Evolutionary conservation across 768 basidiomycete species (phyloP), one percentile per base, ranked within the genome.

Genomic region (Termitomyces sp.): DNA sequence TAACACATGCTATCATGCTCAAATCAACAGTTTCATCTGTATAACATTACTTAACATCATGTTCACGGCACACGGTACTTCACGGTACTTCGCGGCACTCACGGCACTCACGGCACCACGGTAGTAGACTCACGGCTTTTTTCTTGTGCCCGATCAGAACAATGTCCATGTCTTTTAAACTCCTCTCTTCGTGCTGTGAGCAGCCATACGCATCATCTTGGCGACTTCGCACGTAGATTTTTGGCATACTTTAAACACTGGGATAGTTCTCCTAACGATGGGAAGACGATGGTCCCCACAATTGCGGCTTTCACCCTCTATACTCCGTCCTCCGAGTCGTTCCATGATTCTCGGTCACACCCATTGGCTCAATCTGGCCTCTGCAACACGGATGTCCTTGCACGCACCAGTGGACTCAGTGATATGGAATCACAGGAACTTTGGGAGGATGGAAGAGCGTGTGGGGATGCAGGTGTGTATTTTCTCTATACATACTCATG

Each of bases 251-350:
- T 60, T 3, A 54, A 23, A 18, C 59, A 60, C 7, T 60, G 55
- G 55, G 44, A 60, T 12, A 40, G 49, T 20, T 46, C 55, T 15
- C 49, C 52, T 16, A 22, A 18, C 16, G 38, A 9, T 60, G 59
- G 59, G 55, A 56, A 43, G 52, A 54, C 15, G 59, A 60, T 32
- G 59, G 55, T n/a, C 16, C 52, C 59, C 3, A 56, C 53, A 13
- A 54, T 60, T 41, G 48, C n/a, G n/a, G n/a, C 59, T 12, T 56
- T 60, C n/a, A 56, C 59, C 5, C 52, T 60, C 3, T 52, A 56
- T 35, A 52, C 53, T 16, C 59, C 59, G 5, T n/a, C 36, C 5
- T 40, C 50, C n/a, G n/a, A n/a, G n/a, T 50, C 54, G 7, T n/a
- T n/a, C n/a, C 47, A 41, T 22, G 50, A 39, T 25, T n/a, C 45